Base-by-base conservation (phyloP, 2,329 filamentous ascomycete genomes). In the Curvularia hawaiiensis region DNA sequence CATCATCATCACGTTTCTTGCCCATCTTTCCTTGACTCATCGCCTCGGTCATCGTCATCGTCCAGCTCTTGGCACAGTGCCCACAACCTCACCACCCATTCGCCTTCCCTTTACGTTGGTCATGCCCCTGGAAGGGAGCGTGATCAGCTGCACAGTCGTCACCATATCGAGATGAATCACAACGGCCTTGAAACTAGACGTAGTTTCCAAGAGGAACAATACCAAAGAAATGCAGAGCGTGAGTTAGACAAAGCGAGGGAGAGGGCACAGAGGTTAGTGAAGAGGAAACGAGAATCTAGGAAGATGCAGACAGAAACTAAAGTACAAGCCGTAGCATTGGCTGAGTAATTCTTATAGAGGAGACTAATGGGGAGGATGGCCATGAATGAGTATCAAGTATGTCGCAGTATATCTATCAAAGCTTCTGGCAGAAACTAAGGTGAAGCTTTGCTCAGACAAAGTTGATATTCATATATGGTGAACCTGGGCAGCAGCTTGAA, bases 231-330 rank as follows among this genome's bases (percentile, higher is more conserved):
- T 33, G 44, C 50, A 14, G 51, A 54, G 11, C 14, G 38, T 11
- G 46, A 57, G 7, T 35, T 57, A 24, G 47, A 51, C 16, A 43
- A 41, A 12, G 59, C 55, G 35, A 57, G 33, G 10, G 51, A 58
- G 12, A 41, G 54, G 33, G 8, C 45, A 33, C 38, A 16, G 8
- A 48, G 24, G 16, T 18, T 60, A 30, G 54, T 54, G 24, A 43
- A 20, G 31, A 46, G 56, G 16, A 55, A 41, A 10, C 53, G 54
- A 47, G 22, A 31, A 10, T 45, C 31, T 5, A 40, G 31, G 16
- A 52, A 61, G 40, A 43, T 22, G 3, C 40, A 26, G 22, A 26
- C 14, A 7, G 22, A 56, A 16, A 48, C 22, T 11, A 50, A 44
- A 47, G 24, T 52, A 6, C 38, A 56, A 26, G 50, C 50, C 39